Conservation (phyloP, 306 rosid genomes). For the Quillaja saponaria region DNA sequence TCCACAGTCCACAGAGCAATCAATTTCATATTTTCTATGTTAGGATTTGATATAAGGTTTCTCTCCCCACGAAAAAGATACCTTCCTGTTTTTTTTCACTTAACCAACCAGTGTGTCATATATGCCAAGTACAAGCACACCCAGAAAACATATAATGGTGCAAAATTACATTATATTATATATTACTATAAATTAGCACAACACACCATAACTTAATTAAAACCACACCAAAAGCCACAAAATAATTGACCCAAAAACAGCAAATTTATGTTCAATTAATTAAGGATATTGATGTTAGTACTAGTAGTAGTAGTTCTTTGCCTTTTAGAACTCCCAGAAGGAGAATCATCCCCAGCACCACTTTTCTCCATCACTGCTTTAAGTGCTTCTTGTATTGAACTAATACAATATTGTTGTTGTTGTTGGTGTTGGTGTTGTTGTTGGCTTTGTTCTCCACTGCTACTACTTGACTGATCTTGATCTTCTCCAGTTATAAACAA, state of each 20-base stretch:
- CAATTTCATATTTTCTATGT: conserved; percentile 53
- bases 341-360: conserved; percentile 45
- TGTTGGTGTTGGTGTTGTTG: too few relatives aligned
- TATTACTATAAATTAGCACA: conserved; percentile 27
- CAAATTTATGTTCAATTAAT: too few relatives aligned
- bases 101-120: conserved; percentile 29
- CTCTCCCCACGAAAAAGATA: conserved; percentile 70
- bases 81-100: conserved; percentile 42
- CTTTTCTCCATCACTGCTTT: conserved; percentile 82
- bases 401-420: conserved; percentile 54
- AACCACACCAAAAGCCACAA: conserved; percentile 39
- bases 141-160: too few relatives aligned
- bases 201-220: conserved; percentile 42
- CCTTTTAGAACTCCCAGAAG: conserved; percentile 75
- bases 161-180: conserved; percentile 6
- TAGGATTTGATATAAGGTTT: conserved; percentile 53
- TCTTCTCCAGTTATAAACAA: conserved; percentile 69
- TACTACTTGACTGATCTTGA: conserved; percentile 38
- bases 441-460: conserved; percentile 33
- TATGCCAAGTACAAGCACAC: conserved; percentile 43
- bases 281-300: too few relatives aligned
- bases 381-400: conserved; percentile 81
- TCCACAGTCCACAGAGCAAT: conserved; percentile 31
- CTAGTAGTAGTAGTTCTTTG: conserved; percentile 77
- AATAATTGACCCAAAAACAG: background rate